Evolutionary conservation across 257 asterid species (phyloP), one percentile per base, ranked within the genome.

Genomic region (Forsythia viridissima): DNA sequence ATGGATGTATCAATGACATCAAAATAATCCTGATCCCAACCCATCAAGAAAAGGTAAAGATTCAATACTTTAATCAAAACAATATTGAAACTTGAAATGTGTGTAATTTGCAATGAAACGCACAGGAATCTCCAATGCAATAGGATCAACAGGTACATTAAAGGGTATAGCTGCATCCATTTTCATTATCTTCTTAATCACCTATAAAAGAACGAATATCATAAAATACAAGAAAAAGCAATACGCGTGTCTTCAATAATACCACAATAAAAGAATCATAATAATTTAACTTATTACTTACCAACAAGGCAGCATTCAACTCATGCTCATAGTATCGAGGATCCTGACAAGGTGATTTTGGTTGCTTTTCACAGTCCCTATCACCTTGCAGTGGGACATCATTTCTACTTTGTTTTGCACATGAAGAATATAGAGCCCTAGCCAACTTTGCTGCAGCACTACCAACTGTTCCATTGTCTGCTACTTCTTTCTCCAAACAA

Each of bases 91-190:
- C 10, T 48, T 43, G 12, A 66, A 48, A 12, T 24, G 15, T 48
- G 38, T 8, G 12, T 52, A 69, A 69, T 51, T 51, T 39, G 38
- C 24, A 74, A 39, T 55, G 42, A 40, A 24, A 55, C 74, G 34
- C 82, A 87, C 90, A 36, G 90, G 90, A 76, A 87, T 84, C 34
- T 74, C 80, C 42, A 70, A 24, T 46, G 80, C 70, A 18, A 77
- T 77, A n/a, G 80, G 76, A 70, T 77, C 80, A 37, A 77, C 98
- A 6, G 99, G 99, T 76, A 71, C 80, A 86, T 93, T 95, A 84
- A 95, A 95, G 77, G 98, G 97, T 79, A 83, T 94, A 61, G 99
- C 97, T 69, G 97, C 99, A 74, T 95, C 98, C 96, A 92, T 92
- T 88, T 95, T 90, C 99, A 95, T 89, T 30, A 89, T 84, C 80